A percentile compares a stretch with the other conserved stretches of the same genome.
phyloP scores from a whole-genome alignment of 225 moss, liverwort and hornwort species.

The Polytrichum commune region DNA sequence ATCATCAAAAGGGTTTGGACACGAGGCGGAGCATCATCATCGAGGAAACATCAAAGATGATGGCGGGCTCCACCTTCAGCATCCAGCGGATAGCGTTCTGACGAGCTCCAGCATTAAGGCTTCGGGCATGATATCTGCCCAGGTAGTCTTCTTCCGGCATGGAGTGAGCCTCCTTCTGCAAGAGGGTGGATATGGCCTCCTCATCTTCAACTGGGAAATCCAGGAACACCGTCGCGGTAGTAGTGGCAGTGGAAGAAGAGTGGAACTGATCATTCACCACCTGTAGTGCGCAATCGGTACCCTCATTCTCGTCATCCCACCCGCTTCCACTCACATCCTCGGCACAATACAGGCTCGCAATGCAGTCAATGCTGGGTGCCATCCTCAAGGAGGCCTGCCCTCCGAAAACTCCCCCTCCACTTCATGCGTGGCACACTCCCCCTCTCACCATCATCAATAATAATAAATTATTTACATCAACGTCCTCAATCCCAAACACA shows the following conservation, averaged over 20 bases:
- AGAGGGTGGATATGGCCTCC: slow-evolving; percentile 70
- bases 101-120: slow-evolving; percentile 67
- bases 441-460: slow-evolving; percentile 32
- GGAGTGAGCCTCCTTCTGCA: slow-evolving; percentile 76
- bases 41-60: no score
- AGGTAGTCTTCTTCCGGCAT: slow-evolving; percentile 85
- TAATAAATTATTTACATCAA: slow-evolving; percentile 11
- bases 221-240: slow-evolving; percentile 33
- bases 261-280: slow-evolving; percentile 18
- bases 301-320: slow-evolving; percentile 63
- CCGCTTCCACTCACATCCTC: slow-evolving; percentile 70
- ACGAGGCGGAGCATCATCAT: no score
- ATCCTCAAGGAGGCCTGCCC: slow-evolving; percentile 65
- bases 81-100: slow-evolving; percentile 78
- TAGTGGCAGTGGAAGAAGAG: neutral
- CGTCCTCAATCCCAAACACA: neutral
- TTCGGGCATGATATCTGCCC: slow-evolving; percentile 48
- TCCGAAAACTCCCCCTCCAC: slow-evolving; percentile 26
- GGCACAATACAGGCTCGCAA: slow-evolving; percentile 83
- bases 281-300: slow-evolving; percentile 12
- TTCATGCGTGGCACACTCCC: slow-evolving; percentile 69
- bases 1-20: no score
- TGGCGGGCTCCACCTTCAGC: slow-evolving; percentile 64
- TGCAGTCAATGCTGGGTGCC: slow-evolving; percentile 84
- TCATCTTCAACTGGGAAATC: slow-evolving; percentile 82